A percentile compares a stretch with the other conserved stretches of the same genome.
Conservation (phyloP, 2,329 filamentous ascomycete genomes). For the Seiridium cupressi region DNA sequence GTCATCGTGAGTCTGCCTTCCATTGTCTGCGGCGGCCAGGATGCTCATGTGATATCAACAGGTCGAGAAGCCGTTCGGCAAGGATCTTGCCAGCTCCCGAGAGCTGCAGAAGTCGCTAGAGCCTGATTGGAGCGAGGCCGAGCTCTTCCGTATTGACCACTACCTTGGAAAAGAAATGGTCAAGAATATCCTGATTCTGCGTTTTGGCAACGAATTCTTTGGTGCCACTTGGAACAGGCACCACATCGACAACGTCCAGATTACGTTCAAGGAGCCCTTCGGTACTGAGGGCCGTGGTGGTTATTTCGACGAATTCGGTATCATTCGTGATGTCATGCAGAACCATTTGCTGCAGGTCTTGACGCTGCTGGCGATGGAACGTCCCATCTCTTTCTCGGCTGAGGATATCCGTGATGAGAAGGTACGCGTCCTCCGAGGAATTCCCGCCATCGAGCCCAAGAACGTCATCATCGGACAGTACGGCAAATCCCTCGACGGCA, state of each 20-base stretch:
- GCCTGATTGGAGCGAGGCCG: constrained; percentile 98
- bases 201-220: constrained; percentile 98
- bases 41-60: constrained; percentile 31
- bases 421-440: constrained; percentile 90
- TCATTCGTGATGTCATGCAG: constrained; percentile 99
- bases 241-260: constrained; percentile 99
- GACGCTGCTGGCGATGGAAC: constrained; percentile 95
- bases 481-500: constrained; percentile 91
- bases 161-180: constrained; percentile 99
- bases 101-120: constrained; percentile 93
- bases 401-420: constrained; percentile 99
- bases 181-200: constrained; percentile 97
- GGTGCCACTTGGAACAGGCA: constrained; percentile 98
- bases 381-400: constrained; percentile 94
- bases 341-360: constrained; percentile 97
- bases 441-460: constrained; percentile 95
- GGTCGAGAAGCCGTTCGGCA: constrained; percentile 99
- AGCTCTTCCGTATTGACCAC: constrained; percentile 98
- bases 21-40: not conserved
- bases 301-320: constrained; percentile 99
- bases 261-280: constrained; percentile 99
- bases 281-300: constrained; percentile 96
- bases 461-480: constrained; percentile 99
- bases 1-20: constrained; percentile 70
- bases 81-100: constrained; percentile 90